These are phyloP conservation scores for Maudiozyma barnettii DNA, from an alignment of 805 yeast species.

Conservation along the genomic window DNA sequence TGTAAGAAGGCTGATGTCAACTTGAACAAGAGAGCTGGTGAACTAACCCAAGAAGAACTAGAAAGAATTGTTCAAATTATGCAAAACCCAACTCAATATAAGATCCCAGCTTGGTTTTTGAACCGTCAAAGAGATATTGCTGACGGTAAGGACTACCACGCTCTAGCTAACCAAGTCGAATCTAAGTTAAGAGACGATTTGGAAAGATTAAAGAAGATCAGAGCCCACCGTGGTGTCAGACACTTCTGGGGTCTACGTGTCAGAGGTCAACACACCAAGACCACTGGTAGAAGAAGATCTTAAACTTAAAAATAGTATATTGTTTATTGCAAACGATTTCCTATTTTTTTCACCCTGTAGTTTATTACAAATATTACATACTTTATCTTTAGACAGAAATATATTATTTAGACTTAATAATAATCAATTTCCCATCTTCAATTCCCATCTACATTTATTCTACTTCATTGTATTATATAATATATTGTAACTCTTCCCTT, in stretches of 20 bases:
- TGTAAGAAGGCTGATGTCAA: constrained; percentile 99
- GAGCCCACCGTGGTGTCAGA: constrained; percentile 99
- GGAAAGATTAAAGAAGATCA: constrained; percentile 99
- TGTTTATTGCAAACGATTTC: not conserved
- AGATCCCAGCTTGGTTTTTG: constrained; percentile 99
- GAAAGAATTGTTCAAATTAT: constrained; percentile 99
- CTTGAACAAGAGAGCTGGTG: constrained; percentile 99
- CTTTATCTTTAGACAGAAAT: constrained; percentile 1
- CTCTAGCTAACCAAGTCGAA: constrained; percentile 97
- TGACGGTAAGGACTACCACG: constrained; percentile 99
- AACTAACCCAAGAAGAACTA: constrained; percentile 99
- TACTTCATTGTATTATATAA: not conserved
- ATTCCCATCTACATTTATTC: not conserved
- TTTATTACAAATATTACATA: constrained; percentile 1
- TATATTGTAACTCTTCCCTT: too few relatives aligned
- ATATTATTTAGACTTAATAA: not conserved
- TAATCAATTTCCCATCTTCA: not conserved
- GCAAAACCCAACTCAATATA: constrained; percentile 99
- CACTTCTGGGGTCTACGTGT: constrained; percentile 99
- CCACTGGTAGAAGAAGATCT: constrained; percentile 89
- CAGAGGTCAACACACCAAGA: constrained; percentile 99
- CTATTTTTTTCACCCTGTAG: not conserved
- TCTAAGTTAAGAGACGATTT: constrained; percentile 99
- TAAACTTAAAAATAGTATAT: constrained; percentile 11
- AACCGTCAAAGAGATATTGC: constrained; percentile 98